Conservation (phyloP, 768 basidiomycete genomes). For the Serendipita vermifera region DNA sequence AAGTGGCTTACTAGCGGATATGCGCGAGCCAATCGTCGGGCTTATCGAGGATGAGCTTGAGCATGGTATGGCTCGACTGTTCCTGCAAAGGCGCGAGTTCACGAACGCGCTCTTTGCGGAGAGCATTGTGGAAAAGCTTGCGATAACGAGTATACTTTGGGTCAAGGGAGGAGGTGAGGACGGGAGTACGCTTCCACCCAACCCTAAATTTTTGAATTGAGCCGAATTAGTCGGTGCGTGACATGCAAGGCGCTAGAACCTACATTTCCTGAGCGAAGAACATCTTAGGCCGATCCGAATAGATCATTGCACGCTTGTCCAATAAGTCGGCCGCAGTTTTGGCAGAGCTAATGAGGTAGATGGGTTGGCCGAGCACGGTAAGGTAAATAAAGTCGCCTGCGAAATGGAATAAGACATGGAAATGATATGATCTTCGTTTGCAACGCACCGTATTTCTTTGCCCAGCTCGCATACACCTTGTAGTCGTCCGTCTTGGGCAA, state of each 20-base stretch:
- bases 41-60: constrained; percentile 2
- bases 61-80: background rate
- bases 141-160: background rate
- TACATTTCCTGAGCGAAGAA: constrained; percentile 34
- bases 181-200: constrained; percentile 6
- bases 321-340: constrained; percentile 50
- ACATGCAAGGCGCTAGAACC: background rate
- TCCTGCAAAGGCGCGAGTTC: background rate
- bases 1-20: constrained; percentile 3
- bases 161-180: constrained; percentile 4
- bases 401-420: background rate
- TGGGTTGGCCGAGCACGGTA: constrained; percentile 31
- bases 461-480: constrained; percentile 32
- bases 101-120: background rate
- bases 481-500: constrained; percentile 42
- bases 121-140: background rate
- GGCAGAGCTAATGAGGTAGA: constrained; percentile 45
- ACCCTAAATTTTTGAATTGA: background rate
- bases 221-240: background rate
- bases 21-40: constrained; percentile 1
- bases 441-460: constrained; percentile 32
- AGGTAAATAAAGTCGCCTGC: constrained; percentile 38
- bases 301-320: constrained; percentile 56
- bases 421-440: background rate
- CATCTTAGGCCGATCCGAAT: constrained; percentile 58